Base-by-base conservation (phyloP, 2,329 filamentous ascomycete species). In the Dothideomycetes sp. region DNA sequence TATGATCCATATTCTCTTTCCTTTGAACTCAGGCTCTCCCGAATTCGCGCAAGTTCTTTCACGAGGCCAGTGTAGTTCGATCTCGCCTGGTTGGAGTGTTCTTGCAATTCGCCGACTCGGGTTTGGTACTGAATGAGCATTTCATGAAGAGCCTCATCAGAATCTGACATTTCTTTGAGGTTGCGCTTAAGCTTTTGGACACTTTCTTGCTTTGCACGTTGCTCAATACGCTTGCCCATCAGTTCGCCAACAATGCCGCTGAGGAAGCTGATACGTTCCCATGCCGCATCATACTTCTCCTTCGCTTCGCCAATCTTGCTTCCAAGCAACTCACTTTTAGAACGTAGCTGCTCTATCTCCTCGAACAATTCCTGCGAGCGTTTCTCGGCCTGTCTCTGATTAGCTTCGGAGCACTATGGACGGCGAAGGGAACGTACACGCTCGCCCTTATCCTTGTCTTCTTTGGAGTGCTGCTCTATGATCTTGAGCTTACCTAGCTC, bases 401-500 rank as follows among this genome's bases (percentile, higher is more conserved):
- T 31, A 24, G 22, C 5, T 11, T 17, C 38, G 17, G 18, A 19
- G 3, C 14, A 5, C 9, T 19, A 12, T 22, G n/a, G n/a, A n/a
- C n/a, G 3, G 19, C 2, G 14, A 14, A 2, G 48, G 5, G 29
- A 7, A 27, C 40, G 18, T 16, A 64, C 71, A 46, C 77, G 75
- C 39, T 87, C 82, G 5, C 82, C 88, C 43, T 79, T 82, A 43
- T 91, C 84, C 56, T 95, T 96, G 59, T 91, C 82, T 34, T 74
- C 67, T 58, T 91, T 91, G 48, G 83, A 79, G 47, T 87, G 76
- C 31, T 78, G 70, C 55, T 94, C 85, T 43, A 82, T 73, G 32
- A 81, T 75, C 52, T 84, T 85, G 42, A 82, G 72, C 45, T 80
- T 75, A 12, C 68, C 73, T 8, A 96, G 70, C 45, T 89, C 74